These are phyloP conservation scores for Rhodotorula kratochvilovae DNA, from an alignment of 768 basidiomycete species.

Conservation along the genomic window DNA sequence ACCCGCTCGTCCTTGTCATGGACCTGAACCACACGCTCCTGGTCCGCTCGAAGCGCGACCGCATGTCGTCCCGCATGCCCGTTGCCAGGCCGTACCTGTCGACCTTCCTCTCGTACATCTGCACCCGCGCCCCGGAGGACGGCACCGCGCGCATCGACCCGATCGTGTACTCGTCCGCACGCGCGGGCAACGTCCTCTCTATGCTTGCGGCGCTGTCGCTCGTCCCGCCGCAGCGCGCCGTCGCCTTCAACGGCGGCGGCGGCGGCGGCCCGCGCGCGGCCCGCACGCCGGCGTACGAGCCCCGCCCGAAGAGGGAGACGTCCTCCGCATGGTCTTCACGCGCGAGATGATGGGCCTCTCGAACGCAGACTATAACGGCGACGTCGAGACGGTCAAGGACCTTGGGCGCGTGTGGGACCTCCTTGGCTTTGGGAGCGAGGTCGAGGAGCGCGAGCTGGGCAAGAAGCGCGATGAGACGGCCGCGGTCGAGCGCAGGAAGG, in stretches of 20 bases:
- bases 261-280: too few relatives aligned
- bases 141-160: background rate
- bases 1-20: slow-evolving; percentile 31
- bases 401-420: slow-evolving; percentile 31
- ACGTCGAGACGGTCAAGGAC: slow-evolving; percentile 38
- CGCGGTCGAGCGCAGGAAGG: background rate
- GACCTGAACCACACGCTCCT: slow-evolving; percentile 41
- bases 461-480: background rate
- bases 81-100: slow-evolving; percentile 37
- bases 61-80: slow-evolving; percentile 13
- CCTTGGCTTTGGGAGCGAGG: slow-evolving; percentile 19
- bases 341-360: slow-evolving; percentile 37
- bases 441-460: background rate
- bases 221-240: slow-evolving; percentile 5
- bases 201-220: slow-evolving; percentile 33
- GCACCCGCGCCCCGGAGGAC: background rate
- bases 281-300: background rate
- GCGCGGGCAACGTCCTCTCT: slow-evolving; percentile 29
- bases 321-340: slow-evolving; percentile 28
- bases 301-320: slow-evolving; percentile 11
- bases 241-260: background rate
- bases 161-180: slow-evolving; percentile 36
- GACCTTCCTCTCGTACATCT: slow-evolving; percentile 39
- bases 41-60: slow-evolving; percentile 17
- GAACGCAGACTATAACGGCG: slow-evolving; percentile 15